Percentiles rank a stretch among this genome's conserved stretches.
Conservation (phyloP, 2,329 filamentous ascomycete species). For the Fusarium aywerte region DNA sequence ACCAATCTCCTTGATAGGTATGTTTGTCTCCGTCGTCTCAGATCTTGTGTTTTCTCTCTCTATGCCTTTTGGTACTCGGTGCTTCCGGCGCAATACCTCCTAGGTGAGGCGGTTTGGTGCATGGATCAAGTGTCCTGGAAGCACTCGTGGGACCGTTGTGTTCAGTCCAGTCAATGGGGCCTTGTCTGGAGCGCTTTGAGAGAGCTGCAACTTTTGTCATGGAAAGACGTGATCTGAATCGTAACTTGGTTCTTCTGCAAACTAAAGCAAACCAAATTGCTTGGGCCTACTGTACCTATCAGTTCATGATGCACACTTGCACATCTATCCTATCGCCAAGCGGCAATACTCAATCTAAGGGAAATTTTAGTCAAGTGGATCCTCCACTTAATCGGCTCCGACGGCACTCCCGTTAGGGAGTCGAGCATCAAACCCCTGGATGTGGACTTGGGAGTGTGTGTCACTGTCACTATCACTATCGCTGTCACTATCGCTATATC, state of each 20-base stretch:
- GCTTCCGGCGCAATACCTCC: constrained; percentile 43
- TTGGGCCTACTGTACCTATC: constrained; percentile 14
- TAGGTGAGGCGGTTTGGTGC: constrained; percentile 47
- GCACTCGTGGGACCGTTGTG: constrained; percentile 40
- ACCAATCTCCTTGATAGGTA: constrained; percentile 39
- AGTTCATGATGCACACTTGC: constrained; percentile 5
- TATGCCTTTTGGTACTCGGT: constrained; percentile 39
- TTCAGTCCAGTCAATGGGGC: constrained; percentile 16
- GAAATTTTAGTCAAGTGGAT: constrained; percentile 48
- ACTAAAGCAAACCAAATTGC: constrained; percentile 13
- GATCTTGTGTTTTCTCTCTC: constrained; percentile 34
- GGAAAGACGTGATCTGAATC: constrained; percentile 10
- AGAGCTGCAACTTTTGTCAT: constrained; percentile 23
- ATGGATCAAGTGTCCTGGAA: constrained; percentile 48
- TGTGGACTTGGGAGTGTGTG: constrained; percentile 40
- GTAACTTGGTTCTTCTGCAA: constrained; percentile 12
- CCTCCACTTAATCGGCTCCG: constrained; percentile 47
- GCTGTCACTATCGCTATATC: no score
- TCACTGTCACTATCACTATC: constrained; percentile 21
- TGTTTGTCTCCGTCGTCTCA: constrained; percentile 43
- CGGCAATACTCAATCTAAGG: constrained; percentile 48
- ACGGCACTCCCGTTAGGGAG: constrained; percentile 46
- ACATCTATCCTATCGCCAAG: constrained; percentile 45
- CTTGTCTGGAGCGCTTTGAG: constrained; percentile 11
- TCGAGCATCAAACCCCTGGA: constrained; percentile 46